Conservation (phyloP, 306 rosid genomes). For the Alnus glutinosa region DNA sequence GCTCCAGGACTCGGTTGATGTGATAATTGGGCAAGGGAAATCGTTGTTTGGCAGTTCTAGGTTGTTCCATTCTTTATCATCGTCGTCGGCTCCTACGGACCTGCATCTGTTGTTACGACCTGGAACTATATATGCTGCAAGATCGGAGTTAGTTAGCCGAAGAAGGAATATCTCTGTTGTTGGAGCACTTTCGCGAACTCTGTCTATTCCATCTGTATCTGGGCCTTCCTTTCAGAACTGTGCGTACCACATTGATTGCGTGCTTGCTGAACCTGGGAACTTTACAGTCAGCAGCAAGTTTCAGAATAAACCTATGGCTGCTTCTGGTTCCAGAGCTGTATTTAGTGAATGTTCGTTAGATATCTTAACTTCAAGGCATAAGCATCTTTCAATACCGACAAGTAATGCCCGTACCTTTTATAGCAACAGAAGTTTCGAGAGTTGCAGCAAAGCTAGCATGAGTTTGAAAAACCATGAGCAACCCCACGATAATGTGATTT, state of each 20-base stretch:
- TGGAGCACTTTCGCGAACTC: slow-evolving; percentile 67
- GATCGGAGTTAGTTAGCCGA: slow-evolving; percentile 48
- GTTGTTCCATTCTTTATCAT: slow-evolving; percentile 46
- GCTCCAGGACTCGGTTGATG: slow-evolving; percentile 45
- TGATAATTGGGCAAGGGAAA: slow-evolving; percentile 66
- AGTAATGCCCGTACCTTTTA: slow-evolving; percentile 30
- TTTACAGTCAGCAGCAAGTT: slow-evolving; percentile 32
- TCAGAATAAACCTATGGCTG: slow-evolving; percentile 62
- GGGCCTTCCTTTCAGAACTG: slow-evolving; percentile 71
- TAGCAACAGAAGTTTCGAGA: slow-evolving; percentile 30
- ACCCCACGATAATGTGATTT: slow-evolving; percentile 49
- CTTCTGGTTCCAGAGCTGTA: slow-evolving; percentile 43
- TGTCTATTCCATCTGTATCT: slow-evolving; percentile 67
- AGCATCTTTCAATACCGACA: slow-evolving; percentile 21
- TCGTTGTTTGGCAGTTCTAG: slow-evolving; percentile 52
- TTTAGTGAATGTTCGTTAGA: slow-evolving; percentile 47
- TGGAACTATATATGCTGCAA: slow-evolving; percentile 42
- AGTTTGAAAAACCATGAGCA: slow-evolving; percentile 55
- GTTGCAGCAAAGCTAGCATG: slow-evolving; percentile 64
- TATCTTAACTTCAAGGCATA: slow-evolving; percentile 32
- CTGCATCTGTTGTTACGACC: slow-evolving; percentile 39
- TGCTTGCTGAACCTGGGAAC: slow-evolving; percentile 42
- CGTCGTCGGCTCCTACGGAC: slow-evolving; percentile 42
- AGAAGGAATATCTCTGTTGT: slow-evolving; percentile 61
- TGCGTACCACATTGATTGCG: slow-evolving; percentile 64